Evolutionary conservation across 73 alveolate genomes (phyloP).

Genomic region (Paraurostyla sp.): DNA sequence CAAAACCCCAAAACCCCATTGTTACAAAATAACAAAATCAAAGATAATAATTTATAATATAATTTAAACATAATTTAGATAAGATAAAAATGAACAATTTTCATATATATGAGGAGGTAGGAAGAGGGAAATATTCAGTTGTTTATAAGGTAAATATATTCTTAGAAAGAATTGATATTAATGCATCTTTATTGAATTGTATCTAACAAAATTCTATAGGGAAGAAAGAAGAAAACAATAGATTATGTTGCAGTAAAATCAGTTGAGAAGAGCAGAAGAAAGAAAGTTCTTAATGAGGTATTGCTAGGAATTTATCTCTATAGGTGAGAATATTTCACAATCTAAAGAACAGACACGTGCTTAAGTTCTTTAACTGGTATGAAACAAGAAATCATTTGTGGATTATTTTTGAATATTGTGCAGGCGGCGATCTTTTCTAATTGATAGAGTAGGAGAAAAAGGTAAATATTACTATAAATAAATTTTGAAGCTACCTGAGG

Average conservation of each 20-base stretch:
- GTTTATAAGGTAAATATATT: constrained; percentile 88
- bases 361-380: constrained; percentile 89
- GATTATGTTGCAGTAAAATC: constrained; percentile 96
- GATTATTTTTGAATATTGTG: constrained; percentile 96
- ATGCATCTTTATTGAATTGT: background rate
- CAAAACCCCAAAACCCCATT: no score
- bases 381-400: constrained; percentile 96
- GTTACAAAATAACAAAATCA: no score
- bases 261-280: constrained; percentile 91
- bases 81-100: constrained; percentile 91
- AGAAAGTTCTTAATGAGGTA: constrained; percentile 83
- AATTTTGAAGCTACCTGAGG: constrained; percentile 69
- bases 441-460: constrained; percentile 89
- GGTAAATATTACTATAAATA: constrained; percentile 36
- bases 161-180: no score
- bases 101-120: constrained; percentile 92
- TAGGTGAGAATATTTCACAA: constrained; percentile 79
- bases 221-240: constrained; percentile 96
- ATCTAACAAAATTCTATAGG: constrained; percentile 59
- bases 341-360: constrained; percentile 83
- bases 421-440: constrained; percentile 92
- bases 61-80: no score
- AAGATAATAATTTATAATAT: no score
- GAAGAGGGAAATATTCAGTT: constrained; percentile 89
- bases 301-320: background rate